These are phyloP conservation scores for Scleromitrula shiraiana DNA, from an alignment of 2,329 filamentous ascomycete species.

Conservation along the genomic window DNA sequence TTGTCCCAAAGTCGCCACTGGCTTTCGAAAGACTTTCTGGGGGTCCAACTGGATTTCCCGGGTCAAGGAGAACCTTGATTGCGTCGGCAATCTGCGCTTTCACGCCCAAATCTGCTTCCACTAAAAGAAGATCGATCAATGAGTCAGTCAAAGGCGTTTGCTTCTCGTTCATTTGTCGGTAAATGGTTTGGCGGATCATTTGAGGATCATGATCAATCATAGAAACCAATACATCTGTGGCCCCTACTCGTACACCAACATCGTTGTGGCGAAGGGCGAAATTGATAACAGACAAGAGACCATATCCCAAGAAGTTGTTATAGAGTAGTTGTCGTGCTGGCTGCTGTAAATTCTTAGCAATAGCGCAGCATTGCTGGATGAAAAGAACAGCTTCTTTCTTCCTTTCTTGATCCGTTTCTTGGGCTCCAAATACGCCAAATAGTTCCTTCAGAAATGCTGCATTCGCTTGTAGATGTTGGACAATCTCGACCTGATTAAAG, in stretches of 20 bases:
- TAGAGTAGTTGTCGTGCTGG: constrained; percentile 74
- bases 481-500: constrained; percentile 97
- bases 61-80: constrained; percentile 84
- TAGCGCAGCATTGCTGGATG: constrained; percentile 90
- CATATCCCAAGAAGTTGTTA: constrained; percentile 81
- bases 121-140: constrained; percentile 80
- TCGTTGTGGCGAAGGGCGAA: constrained; percentile 83
- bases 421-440: constrained; percentile 72
- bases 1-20: constrained; percentile 60
- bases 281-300: constrained; percentile 81
- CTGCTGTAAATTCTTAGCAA: constrained; percentile 89
- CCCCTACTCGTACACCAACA: constrained; percentile 78
- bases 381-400: constrained; percentile 95
- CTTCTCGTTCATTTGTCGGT: constrained; percentile 84
- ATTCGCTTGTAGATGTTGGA: constrained; percentile 87
- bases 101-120: constrained; percentile 87
- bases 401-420: constrained; percentile 56
- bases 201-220: constrained; percentile 93
- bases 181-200: constrained; percentile 89
- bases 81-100: constrained; percentile 94
- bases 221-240: constrained; percentile 86
- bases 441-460: constrained; percentile 71
- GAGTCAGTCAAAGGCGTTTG: constrained; percentile 82
- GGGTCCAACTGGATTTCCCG: constrained; percentile 48
- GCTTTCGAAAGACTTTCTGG: constrained; percentile 54